These are phyloP conservation scores for Fusarium falciforme DNA, from an alignment of 2,329 filamentous ascomycete genomes.

Conservation along the genomic window DNA sequence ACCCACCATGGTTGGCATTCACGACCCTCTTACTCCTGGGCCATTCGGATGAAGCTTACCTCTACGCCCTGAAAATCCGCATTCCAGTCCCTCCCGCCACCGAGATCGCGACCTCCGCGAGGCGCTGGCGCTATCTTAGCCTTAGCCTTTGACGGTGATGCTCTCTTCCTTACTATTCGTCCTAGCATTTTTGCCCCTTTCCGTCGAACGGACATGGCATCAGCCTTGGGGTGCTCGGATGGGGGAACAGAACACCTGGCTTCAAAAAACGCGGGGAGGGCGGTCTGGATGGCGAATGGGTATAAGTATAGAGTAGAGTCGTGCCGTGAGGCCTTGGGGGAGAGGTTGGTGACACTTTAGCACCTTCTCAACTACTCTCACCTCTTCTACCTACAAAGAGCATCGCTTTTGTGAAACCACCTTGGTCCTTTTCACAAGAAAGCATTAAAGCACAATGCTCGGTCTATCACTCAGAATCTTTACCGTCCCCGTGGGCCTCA, in stretches of 20 bases:
- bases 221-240: neutral
- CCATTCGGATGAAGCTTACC: neutral
- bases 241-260: neutral
- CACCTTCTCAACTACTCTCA: neutral
- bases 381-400: neutral
- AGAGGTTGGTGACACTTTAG: neutral
- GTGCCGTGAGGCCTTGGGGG: neutral
- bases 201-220: neutral
- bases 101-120: neutral
- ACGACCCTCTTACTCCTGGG: neutral
- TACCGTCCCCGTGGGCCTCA: constrained; percentile 30
- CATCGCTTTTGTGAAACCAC: neutral
- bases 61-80: neutral
- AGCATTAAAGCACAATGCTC: constrained; percentile 27
- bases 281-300: neutral
- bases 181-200: neutral
- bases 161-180: neutral
- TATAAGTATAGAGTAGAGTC: neutral
- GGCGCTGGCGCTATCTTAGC: neutral
- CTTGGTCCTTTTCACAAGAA: neutral
- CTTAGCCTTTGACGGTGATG: neutral
- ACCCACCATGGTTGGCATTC: neutral
- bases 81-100: constrained; percentile 17
- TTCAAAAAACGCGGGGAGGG: neutral
- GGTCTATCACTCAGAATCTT: constrained; percentile 33